Evolutionary conservation across 2,329 filamentous ascomycete genomes (phyloP).

Genomic region (Aspergillus unguis): DNA sequence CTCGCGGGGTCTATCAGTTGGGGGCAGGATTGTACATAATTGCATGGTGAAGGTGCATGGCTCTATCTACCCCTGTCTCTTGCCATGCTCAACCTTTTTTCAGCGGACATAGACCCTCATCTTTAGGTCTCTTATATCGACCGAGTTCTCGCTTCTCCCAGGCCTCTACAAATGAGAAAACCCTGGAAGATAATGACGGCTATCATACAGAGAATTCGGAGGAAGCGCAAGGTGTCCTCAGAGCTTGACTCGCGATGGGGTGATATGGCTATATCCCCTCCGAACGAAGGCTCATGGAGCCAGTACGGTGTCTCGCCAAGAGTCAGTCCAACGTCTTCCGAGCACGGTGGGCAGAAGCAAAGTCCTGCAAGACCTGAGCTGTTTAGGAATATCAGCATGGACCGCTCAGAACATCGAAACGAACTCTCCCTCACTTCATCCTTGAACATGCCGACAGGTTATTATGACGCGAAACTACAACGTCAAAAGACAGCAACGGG

Average conservation of each 20-base stretch:
- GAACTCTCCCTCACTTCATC: conserved; percentile 15
- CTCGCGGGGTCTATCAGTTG: conserved; percentile 2
- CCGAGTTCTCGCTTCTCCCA: conserved; percentile 10
- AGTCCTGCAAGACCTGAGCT: background rate
- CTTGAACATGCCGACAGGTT: conserved; percentile 26
- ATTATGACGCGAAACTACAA: conserved; percentile 31
- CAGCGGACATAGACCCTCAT: conserved; percentile 5
- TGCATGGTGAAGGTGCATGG: conserved; percentile 8
- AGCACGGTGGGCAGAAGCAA: conserved; percentile 10
- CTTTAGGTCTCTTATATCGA: conserved; percentile 11
- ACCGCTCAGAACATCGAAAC: conserved; percentile 2
- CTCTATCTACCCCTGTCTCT: background rate
- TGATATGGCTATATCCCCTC: conserved; percentile 39
- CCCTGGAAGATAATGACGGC: conserved; percentile 28
- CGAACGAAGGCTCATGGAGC: conserved; percentile 43
- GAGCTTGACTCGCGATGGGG: conserved; percentile 41
- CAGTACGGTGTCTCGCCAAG: conserved; percentile 29
- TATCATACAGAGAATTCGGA: conserved; percentile 31
- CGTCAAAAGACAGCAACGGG: conserved; percentile 17
- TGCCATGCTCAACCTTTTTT: background rate
- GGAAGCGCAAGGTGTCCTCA: conserved; percentile 35
- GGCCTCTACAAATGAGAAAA: conserved; percentile 23
- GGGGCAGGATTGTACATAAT: conserved; percentile 6
- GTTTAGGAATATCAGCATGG: background rate
- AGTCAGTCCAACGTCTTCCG: background rate